Conservation (phyloP, 352 stramenopile genomes). For the Peronospora destructor region DNA sequence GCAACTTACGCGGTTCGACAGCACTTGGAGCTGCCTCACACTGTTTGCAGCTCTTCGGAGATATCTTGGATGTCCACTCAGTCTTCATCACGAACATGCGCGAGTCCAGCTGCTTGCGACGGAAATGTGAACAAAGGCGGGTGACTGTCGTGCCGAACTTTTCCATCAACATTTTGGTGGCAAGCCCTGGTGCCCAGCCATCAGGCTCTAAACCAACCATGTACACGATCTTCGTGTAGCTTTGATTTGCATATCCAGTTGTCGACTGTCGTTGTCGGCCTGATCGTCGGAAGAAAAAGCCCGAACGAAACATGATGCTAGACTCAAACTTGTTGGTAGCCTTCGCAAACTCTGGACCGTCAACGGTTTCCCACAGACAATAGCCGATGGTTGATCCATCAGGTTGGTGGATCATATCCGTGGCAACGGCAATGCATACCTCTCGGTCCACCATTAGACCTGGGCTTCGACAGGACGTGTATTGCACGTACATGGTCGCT, state of each 20-base stretch:
- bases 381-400: conserved; percentile 48
- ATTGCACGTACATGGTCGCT: conserved; percentile 30
- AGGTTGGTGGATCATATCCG: conserved; percentile 29
- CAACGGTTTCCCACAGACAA: conserved; percentile 56
- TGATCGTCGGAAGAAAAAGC: conserved; percentile 38
- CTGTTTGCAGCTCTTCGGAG: conserved; percentile 26
- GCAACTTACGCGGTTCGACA: conserved; percentile 40
- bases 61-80: conserved; percentile 34
- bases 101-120: conserved; percentile 39
- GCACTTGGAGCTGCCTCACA: conserved; percentile 33
- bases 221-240: conserved; percentile 53
- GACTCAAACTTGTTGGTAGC: conserved; percentile 14
- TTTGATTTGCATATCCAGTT: conserved; percentile 3
- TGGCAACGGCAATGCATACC: conserved; percentile 29
- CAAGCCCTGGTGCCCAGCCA: conserved; percentile 30
- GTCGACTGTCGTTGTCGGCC: conserved; percentile 8
- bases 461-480: conserved; percentile 31
- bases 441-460: conserved; percentile 35
- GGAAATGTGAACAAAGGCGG: conserved; percentile 42
- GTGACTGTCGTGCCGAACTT: conserved; percentile 34
- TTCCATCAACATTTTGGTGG: conserved; percentile 36
- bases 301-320: conserved; percentile 43
- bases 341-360: conserved; percentile 26
- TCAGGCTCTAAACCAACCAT: conserved; percentile 40
- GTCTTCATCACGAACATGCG: conserved; percentile 41